phyloP scores from a whole-genome alignment of 2,329 filamentous ascomycete genomes.

The Microcyclospora pomicola region DNA sequence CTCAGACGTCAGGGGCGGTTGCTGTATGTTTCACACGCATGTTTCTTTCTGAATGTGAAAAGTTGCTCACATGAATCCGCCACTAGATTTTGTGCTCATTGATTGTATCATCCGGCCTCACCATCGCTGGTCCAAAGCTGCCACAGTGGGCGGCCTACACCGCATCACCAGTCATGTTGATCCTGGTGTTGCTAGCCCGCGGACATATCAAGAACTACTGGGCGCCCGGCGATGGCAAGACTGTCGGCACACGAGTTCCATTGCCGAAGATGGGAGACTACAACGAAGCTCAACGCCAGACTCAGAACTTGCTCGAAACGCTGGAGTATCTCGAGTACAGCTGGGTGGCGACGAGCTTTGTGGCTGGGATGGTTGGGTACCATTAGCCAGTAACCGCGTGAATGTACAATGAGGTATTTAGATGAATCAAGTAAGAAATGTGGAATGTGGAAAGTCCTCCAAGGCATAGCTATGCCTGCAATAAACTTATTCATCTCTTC shows the following conservation, averaged over 20 bases:
- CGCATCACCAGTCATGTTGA: conserved; percentile 15
- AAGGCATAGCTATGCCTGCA: too few species aligned
- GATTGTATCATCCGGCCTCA: conserved; percentile 16
- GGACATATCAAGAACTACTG: conserved; percentile 24
- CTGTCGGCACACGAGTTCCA: conserved; percentile 15
- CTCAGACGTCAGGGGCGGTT: conserved; percentile 28
- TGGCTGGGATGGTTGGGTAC: conserved; percentile 13
- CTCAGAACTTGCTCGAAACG: conserved; percentile 18
- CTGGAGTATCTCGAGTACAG: conserved; percentile 23
- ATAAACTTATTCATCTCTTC: too few species aligned
- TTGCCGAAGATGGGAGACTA: conserved; percentile 21
- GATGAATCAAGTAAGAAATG: too few species aligned
- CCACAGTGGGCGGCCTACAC: conserved; percentile 7
- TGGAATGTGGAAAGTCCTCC: too few species aligned
- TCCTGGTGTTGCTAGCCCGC: conserved; percentile 16
- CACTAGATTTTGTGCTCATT: conserved; percentile 9
- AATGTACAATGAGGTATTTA: too few species aligned
- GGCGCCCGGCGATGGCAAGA: conserved; percentile 19
- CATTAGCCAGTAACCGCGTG: too few species aligned
- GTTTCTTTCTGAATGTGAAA: conserved; percentile 2
- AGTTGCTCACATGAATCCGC: conserved; percentile 1
- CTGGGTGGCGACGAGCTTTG: conserved; percentile 21
- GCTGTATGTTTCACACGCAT: conserved; percentile 17
- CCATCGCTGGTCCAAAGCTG: conserved; percentile 8
- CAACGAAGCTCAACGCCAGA: conserved; percentile 22